Evolutionary conservation across 2,329 filamentous ascomycete species (phyloP), one percentile per base, ranked within the genome.

Genomic region (Tolypocladium sp.): DNA sequence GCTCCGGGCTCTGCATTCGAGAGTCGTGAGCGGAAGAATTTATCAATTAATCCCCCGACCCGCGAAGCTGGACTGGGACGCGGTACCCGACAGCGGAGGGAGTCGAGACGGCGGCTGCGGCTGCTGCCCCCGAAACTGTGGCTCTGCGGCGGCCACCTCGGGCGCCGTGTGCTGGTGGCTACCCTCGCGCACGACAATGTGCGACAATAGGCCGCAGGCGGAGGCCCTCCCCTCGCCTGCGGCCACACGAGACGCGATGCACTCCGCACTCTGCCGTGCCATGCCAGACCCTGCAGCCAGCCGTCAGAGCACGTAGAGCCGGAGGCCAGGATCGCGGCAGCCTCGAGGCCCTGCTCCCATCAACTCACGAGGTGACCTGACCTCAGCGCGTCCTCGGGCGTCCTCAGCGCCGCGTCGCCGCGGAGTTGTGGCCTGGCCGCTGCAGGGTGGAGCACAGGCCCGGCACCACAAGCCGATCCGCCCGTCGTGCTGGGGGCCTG

Each of bases 401-500:
- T 42, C 41, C 41, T 22, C 15, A 42, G 20, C 44, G 49, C 30
- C 27, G 49, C 49, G 5, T 35, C 30, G 49, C 49, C 22, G 49
- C 49, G 49, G 49, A 35, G 49, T 35, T 35, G 49, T 52, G 49
- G 49, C 49, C 49, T 52, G 49, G 49, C 49, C 49, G 49, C 27
- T 52, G 49, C 49, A 52, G 55, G 56, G 61, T 62, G 61, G 61
- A 49, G 58, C 59, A 55, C 27, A 58, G 58, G 58, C 60, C 62
- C 59, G 62, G 62, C 60, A 63, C 56, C 60, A 57, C 61, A 61
- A 58, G 62, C 62, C 62, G 62, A 63, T 63, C 59, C 62, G 59
- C 62, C 61, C 61, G 62, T 49, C 30, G 25, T 33, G 56, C 53
- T 25, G 25, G 35, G 37, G 53, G 53, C 30, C n/a, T 49, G 59